phyloP scores from a whole-genome alignment of 495 filamentous ascomycete genomes.

The Endocarpon pusillum region DNA sequence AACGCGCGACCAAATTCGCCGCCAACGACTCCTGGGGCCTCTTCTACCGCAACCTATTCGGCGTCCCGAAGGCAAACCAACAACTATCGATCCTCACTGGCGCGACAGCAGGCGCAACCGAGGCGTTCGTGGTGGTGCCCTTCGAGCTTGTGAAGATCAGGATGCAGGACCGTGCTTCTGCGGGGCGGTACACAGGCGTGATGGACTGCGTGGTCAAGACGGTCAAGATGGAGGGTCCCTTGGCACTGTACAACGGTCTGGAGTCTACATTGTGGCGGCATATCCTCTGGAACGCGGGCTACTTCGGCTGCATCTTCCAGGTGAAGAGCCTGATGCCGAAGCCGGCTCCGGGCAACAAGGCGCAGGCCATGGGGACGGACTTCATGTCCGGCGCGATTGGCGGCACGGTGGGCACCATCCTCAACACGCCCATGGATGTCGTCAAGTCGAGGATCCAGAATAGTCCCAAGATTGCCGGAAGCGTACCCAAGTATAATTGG shows the following conservation, averaged over 20 bases:
- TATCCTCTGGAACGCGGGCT: conserved; percentile 91
- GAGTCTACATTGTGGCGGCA: conserved; percentile 96
- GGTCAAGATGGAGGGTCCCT: conserved; percentile 60
- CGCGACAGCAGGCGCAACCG: conserved; percentile 85
- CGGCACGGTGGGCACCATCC: conserved; percentile 78
- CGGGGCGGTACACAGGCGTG: conserved; percentile 84
- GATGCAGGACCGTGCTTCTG: conserved; percentile 87
- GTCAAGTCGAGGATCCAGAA: conserved; percentile 98
- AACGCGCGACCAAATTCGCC: conserved; percentile 96
- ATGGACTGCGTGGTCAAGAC: conserved; percentile 82
- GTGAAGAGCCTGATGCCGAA: conserved; percentile 68
- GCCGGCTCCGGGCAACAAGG: conserved; percentile 51
- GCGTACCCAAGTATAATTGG: conserved; percentile 92
- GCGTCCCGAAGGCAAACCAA: conserved; percentile 73
- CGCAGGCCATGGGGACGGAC: conserved; percentile 66
- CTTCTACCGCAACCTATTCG: conserved; percentile 74
- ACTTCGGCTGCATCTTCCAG: conserved; percentile 98
- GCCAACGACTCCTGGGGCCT: conserved; percentile 97
- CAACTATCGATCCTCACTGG: conserved; percentile 78
- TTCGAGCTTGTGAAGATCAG: conserved; percentile 95
- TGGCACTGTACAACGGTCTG: conserved; percentile 90
- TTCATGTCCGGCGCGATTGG: conserved; percentile 72
- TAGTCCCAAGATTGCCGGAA: conserved; percentile 59
- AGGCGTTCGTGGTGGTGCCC: conserved; percentile 86
- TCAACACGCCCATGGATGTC: conserved; percentile 96